Evolutionary conservation across 257 asterid species (phyloP).

Genomic region (Eustoma russellianum): DNA sequence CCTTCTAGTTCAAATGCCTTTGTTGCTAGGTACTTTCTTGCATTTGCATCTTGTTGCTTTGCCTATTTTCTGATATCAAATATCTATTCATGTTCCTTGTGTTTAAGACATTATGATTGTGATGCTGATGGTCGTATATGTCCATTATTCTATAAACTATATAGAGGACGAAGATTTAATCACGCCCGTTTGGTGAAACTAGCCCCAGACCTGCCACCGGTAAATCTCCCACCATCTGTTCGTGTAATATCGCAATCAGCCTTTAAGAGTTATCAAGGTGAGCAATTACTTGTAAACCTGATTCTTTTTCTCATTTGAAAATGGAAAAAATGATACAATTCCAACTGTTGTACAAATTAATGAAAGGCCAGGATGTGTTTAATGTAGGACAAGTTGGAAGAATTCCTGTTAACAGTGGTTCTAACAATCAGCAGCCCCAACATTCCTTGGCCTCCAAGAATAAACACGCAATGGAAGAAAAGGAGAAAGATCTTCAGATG

Average conservation of each 20-base stretch:
- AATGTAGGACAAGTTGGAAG: slow-evolving; percentile 21
- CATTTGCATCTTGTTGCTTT: slow-evolving; percentile 6
- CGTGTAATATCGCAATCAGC: slow-evolving; percentile 88
- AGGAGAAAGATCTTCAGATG: slow-evolving; percentile 70
- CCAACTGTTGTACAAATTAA: slow-evolving; percentile 14
- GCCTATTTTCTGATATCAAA: slow-evolving; percentile 7
- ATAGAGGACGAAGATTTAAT: slow-evolving; percentile 54
- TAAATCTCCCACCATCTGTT: slow-evolving; percentile 95
- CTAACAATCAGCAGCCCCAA: slow-evolving; percentile 29
- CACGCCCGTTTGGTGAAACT: slow-evolving; percentile 66
- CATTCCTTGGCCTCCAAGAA: slow-evolving; percentile 25
- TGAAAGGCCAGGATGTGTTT: slow-evolving; percentile 19
- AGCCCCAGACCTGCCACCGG: slow-evolving; percentile 93
- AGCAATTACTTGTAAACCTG: slow-evolving; percentile 18
- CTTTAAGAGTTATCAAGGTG: slow-evolving; percentile 50
- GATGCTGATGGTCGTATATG: slow-evolving; percentile 35
- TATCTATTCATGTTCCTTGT: not conserved
- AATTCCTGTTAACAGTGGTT: slow-evolving; percentile 12
- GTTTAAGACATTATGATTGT: slow-evolving; percentile 10
- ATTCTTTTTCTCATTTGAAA: slow-evolving; percentile 16
- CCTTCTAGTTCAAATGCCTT: slow-evolving; percentile 15
- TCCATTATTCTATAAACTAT: slow-evolving; percentile 42
- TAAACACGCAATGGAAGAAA: slow-evolving; percentile 31
- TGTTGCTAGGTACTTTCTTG: slow-evolving; percentile 38
- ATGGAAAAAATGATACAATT: slow-evolving; percentile 6